Conservation (phyloP, 352 stramenopile species). For the Globisporangium alternatum region DNA sequence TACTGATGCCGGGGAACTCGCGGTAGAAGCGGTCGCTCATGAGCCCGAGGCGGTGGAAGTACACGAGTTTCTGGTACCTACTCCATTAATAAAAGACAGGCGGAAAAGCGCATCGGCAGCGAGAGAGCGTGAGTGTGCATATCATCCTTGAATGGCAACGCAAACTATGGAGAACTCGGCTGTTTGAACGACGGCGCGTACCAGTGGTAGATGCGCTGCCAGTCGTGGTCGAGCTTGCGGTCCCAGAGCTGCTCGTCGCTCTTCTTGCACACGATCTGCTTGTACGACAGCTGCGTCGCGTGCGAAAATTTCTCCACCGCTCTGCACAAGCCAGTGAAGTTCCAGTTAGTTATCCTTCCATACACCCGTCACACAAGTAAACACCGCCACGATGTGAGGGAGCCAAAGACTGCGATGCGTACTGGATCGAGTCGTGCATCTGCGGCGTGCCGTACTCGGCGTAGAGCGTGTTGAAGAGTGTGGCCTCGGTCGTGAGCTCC, state of each 20-base stretch:
- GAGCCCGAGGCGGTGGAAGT: conserved; percentile 71
- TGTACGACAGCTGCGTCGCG: conserved; percentile 24
- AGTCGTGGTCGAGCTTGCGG: conserved; percentile 55
- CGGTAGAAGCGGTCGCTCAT: conserved; percentile 60
- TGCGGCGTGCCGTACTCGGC: conserved; percentile 60
- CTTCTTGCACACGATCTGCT: conserved; percentile 48
- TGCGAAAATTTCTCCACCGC: conserved; percentile 62
- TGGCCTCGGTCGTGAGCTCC: conserved; percentile 64
- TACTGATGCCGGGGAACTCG: conserved; percentile 60
- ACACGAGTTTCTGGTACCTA: conserved; percentile 71
- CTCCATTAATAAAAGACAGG: background rate
- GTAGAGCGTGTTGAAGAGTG: conserved; percentile 77
- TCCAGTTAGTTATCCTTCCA: no score
- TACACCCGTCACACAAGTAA: background rate
- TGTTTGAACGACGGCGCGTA: conserved; percentile 9
- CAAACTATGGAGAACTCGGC: background rate
- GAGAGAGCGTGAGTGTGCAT: background rate
- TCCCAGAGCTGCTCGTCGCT: conserved; percentile 41
- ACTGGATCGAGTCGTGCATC: conserved; percentile 58
- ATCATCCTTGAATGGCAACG: no score
- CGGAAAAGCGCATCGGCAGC: background rate
- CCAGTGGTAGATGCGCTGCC: conserved; percentile 64
- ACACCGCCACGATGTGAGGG: background rate
- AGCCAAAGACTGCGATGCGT: conserved; percentile 8
- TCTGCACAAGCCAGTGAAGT: conserved; percentile 15